Conservation (phyloP, 75 land plant species). For the Pinus taeda region DNA sequence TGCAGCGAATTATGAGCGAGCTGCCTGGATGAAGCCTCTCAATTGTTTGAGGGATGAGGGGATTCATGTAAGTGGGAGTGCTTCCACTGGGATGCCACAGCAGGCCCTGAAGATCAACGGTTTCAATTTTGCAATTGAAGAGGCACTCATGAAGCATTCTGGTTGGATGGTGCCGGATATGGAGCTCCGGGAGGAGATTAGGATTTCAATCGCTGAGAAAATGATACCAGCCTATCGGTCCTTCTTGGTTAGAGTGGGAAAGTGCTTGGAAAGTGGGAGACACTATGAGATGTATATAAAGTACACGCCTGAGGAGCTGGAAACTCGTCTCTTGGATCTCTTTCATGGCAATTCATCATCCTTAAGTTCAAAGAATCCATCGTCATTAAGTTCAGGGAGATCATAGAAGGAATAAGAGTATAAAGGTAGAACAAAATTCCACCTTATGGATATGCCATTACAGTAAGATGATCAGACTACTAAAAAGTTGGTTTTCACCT, state of each 20-base stretch:
- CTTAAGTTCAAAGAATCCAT: not conserved
- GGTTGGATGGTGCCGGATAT: constrained; percentile 62
- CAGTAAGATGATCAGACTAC: too few species aligned
- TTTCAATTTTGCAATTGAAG: constrained; percentile 39
- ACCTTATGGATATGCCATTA: too few species aligned
- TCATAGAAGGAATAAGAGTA: too few species aligned
- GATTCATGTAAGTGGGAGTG: not conserved
- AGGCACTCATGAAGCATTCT: constrained; percentile 25
- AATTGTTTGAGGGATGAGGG: constrained; percentile 16
- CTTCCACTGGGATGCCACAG: constrained; percentile 66
- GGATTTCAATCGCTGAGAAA: constrained; percentile 63
- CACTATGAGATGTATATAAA: constrained; percentile 65
- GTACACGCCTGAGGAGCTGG: constrained; percentile 74
- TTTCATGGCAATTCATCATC: constrained; percentile 49
- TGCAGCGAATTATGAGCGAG: constrained; percentile 11
- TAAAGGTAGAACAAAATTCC: too few species aligned
- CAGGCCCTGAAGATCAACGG: constrained; percentile 40
- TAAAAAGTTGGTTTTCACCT: too few species aligned
- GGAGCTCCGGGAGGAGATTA: constrained; percentile 68
- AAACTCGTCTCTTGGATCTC: constrained; percentile 52
- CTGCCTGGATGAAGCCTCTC: constrained; percentile 21
- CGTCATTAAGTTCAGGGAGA: not conserved
- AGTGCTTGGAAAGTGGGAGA: constrained; percentile 64
- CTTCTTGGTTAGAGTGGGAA: constrained; percentile 58
- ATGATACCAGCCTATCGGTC: constrained; percentile 71